Evolutionary conservation across 352 stramenopile genomes (phyloP), one percentile per base, ranked within the genome.

Genomic region (Phytophthora agathidicida): DNA sequence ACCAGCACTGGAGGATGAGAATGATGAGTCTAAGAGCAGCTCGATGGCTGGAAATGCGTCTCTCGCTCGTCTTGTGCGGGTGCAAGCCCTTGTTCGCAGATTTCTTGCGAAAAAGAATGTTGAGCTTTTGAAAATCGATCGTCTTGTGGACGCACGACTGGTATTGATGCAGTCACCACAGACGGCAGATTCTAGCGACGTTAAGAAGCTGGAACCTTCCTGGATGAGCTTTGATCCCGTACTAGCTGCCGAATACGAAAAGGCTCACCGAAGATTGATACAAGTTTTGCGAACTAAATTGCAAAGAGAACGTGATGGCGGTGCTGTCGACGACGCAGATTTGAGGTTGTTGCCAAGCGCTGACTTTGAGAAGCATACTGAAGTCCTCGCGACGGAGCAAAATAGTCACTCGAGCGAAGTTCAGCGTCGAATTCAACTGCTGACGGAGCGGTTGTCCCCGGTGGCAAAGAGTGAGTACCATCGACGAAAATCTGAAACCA

Each of bases 81-180:
- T 91, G 4, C 82, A 91, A 60, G 53, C 77, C 26, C 56, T 65
- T 2, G 65, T 78, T 24, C 73, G 82, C 7, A 49, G 75, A 1
- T 81, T 89, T 23, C 50, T 88, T 6, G 73, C 68, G 1, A 79
- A 61, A 22, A 75, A 77, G 24, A 45, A 56, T 1, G 47, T 77
- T 1, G 60, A 75, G 17, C 55, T 75, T 13, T 36, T 84, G 43
- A 77, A 76, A 37, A 73, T 90, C 30, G 80, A 89, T 43, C 73
- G 50, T 7, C 67, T 92, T 0, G 54, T 89, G 8, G 76, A 86
- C 32, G 48, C 65, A 28, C 60, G 79, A 43, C 31, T 90, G 0
- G 36, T 76, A 31, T 60, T 68, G 14, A 73, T 77, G 52, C 27
- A 38, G 11, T 48, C 33, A 16, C n/a, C 39, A 22, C 17, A 17